A percentile compares a stretch with the other conserved stretches of the same genome.
Evolutionary conservation across 1,284 basidiomycete species (phyloP).

Genomic region (Pterulicium gracile): DNA sequence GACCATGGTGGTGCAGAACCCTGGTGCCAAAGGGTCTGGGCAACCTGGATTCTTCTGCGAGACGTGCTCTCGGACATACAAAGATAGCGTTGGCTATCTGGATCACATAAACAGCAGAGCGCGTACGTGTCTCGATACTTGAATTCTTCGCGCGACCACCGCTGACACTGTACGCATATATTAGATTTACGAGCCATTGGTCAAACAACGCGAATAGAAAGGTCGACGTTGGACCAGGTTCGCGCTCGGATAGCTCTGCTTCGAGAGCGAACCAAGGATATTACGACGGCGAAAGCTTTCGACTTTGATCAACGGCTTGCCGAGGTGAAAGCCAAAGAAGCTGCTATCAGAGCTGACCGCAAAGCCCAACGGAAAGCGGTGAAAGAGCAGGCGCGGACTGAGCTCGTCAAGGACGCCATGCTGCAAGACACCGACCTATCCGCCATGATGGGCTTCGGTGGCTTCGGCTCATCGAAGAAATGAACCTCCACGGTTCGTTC

Average conservation of each 20-base stretch:
- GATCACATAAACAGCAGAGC: conserved; percentile 94
- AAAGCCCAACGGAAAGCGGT: conserved; percentile 63
- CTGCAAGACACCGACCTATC: conserved; percentile 60
- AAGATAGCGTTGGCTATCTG: conserved; percentile 87
- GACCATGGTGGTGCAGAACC: conserved; percentile 84
- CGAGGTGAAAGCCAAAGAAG: conserved; percentile 71
- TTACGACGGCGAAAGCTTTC: conserved; percentile 74
- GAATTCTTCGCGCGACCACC: conserved; percentile 8
- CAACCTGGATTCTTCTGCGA: conserved; percentile 92
- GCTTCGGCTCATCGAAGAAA: conserved; percentile 80
- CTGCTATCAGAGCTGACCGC: conserved; percentile 50
- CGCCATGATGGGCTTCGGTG: conserved; percentile 86
- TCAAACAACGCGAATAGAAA: conserved; percentile 85
- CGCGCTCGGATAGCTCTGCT: conserved; percentile 80
- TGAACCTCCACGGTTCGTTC: conserved; percentile 21
- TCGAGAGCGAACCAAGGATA: conserved; percentile 77
- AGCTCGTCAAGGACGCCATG: conserved; percentile 43
- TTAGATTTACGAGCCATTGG: conserved; percentile 86
- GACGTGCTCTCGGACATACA: conserved; percentile 82
- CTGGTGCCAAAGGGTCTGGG: conserved; percentile 69
- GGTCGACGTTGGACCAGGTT: conserved; percentile 89
- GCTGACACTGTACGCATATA: conserved; percentile 1
- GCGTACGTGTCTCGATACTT: conserved; percentile 48
- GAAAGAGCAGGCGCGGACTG: conserved; percentile 59
- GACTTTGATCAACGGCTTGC: conserved; percentile 88